Evolutionary conservation across 2,329 filamentous ascomycete species (phyloP).

Genomic region (Cryphonectria japonica): DNA sequence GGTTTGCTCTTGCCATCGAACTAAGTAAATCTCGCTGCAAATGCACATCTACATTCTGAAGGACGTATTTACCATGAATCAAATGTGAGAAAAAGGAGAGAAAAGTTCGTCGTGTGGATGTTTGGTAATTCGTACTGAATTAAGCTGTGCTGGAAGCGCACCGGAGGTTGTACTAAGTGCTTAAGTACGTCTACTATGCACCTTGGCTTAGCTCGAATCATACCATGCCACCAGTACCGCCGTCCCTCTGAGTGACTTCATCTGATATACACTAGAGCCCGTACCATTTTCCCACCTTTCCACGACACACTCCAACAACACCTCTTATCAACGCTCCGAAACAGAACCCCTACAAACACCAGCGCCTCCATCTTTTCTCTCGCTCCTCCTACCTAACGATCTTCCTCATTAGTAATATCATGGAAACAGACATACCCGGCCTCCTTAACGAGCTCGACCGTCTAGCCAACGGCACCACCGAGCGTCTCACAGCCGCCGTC

Average conservation of each 20-base stretch:
- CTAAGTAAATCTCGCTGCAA: background rate
- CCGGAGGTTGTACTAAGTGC: background rate
- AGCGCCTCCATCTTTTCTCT: background rate
- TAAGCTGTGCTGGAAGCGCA: background rate
- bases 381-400: background rate
- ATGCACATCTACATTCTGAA: background rate
- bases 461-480: constrained; percentile 62
- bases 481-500: constrained; percentile 72
- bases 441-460: constrained; percentile 76
- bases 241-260: background rate
- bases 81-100: background rate
- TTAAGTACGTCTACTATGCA: background rate
- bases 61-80: background rate
- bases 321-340: background rate
- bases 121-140: background rate
- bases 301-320: background rate
- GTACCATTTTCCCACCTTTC: background rate
- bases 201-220: background rate
- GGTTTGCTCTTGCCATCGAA: background rate
- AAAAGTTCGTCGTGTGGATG: background rate
- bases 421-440: constrained; percentile 47
- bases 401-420: constrained; percentile 4
- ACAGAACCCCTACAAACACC: background rate
- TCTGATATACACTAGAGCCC: background rate
- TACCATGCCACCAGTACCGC: background rate